Evolutionary conservation across 2,329 filamentous ascomycete genomes (phyloP).

Genomic region (Microsporum ferrugineum): DNA sequence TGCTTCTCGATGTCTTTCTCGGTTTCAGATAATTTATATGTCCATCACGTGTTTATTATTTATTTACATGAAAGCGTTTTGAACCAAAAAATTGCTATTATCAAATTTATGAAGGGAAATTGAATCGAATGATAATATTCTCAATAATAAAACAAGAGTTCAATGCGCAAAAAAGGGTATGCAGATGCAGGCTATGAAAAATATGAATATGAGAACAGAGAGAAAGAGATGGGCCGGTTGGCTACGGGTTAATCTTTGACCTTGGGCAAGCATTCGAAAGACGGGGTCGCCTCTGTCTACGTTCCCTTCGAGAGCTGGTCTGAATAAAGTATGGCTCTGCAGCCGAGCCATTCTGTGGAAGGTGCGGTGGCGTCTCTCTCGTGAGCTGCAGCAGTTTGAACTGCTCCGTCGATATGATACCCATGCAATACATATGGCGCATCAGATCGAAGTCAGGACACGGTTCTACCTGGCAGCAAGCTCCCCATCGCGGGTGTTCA

Average conservation of each 20-base stretch:
- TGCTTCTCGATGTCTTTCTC: neutral
- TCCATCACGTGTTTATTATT: neutral
- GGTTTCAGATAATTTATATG: neutral
- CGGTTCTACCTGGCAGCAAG: constrained; percentile 31
- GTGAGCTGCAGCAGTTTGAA: constrained; percentile 35
- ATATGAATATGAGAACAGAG: neutral
- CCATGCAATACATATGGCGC: constrained; percentile 34
- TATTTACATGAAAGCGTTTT: constrained; percentile 1
- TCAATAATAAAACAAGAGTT: neutral
- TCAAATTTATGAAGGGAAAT: neutral
- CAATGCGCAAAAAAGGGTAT: neutral
- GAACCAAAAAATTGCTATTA: neutral
- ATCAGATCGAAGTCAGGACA: constrained; percentile 35
- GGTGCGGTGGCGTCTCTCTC: neutral
- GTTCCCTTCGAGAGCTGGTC: constrained; percentile 1
- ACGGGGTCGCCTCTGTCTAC: neutral
- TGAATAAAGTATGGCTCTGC: neutral
- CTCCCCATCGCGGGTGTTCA: constrained; percentile 29
- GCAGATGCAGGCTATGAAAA: neutral
- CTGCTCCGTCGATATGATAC: constrained; percentile 34
- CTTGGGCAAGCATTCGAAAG: neutral
- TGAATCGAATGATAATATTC: neutral
- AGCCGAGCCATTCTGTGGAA: neutral
- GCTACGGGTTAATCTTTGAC: neutral
- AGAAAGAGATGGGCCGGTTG: neutral